These are phyloP conservation scores for Wickerhamomyces rabaulensis DNA, from an alignment of 805 yeast species.

Conservation along the genomic window DNA sequence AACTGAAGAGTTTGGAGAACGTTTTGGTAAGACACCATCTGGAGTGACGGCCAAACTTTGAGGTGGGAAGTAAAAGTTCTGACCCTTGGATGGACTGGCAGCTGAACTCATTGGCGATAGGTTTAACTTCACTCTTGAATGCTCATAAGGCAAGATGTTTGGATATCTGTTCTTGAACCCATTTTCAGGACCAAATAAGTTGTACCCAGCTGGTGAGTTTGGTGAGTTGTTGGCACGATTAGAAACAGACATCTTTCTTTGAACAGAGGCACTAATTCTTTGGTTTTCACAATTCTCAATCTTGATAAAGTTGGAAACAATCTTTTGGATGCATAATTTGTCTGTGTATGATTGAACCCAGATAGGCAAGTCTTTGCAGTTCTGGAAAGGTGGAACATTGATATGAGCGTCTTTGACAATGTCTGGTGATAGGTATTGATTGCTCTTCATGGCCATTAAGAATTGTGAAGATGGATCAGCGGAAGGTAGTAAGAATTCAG, in stretches of 20 bases:
- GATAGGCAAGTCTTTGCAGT: slow-evolving; percentile 21
- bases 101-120: slow-evolving; percentile 26
- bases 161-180: slow-evolving; percentile 75
- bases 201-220: slow-evolving; percentile 7
- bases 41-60: not conserved
- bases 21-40: not conserved
- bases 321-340: slow-evolving; percentile 15
- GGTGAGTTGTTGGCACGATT: slow-evolving; percentile 4
- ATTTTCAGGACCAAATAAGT: slow-evolving; percentile 48
- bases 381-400: slow-evolving; percentile 8
- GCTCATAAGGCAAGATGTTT: slow-evolving; percentile 73
- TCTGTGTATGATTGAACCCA: slow-evolving; percentile 25
- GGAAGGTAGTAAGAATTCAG: slow-evolving; percentile 20
- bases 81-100: slow-evolving; percentile 6
- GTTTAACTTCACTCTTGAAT: slow-evolving; percentile 32
- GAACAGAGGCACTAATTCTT: slow-evolving; percentile 17
- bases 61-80: slow-evolving; percentile 2
- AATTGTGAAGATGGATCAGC: slow-evolving; percentile 21
- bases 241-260: slow-evolving; percentile 11
- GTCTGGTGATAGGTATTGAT: slow-evolving; percentile 8
- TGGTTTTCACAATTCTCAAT: slow-evolving; percentile 32
- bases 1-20: not conserved
- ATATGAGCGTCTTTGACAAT: slow-evolving; percentile 6
- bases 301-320: slow-evolving; percentile 25
- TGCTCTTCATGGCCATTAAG: slow-evolving; percentile 19